phyloP scores from a whole-genome alignment of 2,329 filamentous ascomycete species.

The Xylaria polymorpha region DNA sequence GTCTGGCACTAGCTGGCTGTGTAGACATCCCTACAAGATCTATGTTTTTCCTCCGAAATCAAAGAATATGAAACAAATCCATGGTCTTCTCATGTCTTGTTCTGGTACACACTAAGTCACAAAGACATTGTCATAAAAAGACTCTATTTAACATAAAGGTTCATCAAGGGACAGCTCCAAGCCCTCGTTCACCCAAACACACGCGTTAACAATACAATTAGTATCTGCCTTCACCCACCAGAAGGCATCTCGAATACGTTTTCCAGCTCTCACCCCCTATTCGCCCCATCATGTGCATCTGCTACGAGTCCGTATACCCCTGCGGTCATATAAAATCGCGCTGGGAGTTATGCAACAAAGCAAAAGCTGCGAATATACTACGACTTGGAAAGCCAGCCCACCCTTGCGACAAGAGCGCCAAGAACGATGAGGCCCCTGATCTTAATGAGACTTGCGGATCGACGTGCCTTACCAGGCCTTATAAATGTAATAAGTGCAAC shows the following conservation, averaged over 20 bases:
- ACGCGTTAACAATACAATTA: not conserved
- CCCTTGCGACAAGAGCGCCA: constrained; percentile 29
- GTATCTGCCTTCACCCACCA: not conserved
- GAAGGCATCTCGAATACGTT: not conserved
- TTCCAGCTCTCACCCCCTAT: not conserved
- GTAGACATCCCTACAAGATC: not conserved
- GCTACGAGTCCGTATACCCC: constrained; percentile 40
- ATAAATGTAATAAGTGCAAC: constrained; percentile 39
- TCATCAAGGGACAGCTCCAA: too few relatives aligned
- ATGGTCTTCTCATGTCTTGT: constrained; percentile 1
- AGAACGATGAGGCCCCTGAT: constrained; percentile 17
- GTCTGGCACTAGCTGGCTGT: not conserved
- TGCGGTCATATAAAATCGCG: constrained; percentile 41
- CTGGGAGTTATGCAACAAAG: constrained; percentile 41
- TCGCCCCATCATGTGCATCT: constrained; percentile 32
- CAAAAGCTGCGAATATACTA: constrained; percentile 35
- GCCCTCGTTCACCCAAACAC: not conserved
- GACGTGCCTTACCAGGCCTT: constrained; percentile 42
- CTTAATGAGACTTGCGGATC: constrained; percentile 41
- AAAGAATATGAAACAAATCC: constrained; percentile 7
- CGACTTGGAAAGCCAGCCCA: not conserved
- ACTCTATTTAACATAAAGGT: not conserved
- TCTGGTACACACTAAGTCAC: not conserved
- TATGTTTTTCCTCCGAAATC: not conserved
- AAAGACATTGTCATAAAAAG: constrained; percentile 7